Conservation (phyloP, 2,329 filamentous ascomycete genomes). For the Fusarium subglutinans region DNA sequence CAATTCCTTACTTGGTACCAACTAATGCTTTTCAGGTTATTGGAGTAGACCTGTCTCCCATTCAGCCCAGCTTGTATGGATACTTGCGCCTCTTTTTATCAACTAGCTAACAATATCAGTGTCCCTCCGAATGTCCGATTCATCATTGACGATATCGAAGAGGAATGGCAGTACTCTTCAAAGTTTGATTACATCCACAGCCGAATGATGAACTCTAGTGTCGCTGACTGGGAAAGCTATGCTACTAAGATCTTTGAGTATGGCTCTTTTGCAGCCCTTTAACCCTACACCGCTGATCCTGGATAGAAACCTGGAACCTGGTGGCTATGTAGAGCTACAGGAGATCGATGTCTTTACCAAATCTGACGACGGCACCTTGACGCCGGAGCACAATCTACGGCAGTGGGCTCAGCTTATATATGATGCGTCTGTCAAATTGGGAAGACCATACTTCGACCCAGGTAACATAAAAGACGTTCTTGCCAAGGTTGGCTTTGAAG, state of each 20-base stretch:
- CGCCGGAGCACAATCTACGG: background rate
- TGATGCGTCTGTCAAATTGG: constrained; percentile 8
- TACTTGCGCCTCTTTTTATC: accelerated
- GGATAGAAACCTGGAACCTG: background rate
- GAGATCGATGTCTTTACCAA: background rate
- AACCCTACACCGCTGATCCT: background rate
- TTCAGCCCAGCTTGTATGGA: constrained; percentile 1
- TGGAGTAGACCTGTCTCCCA: constrained; percentile 3
- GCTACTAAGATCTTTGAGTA: background rate
- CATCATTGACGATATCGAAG: constrained; percentile 10
- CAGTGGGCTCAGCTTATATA: background rate
- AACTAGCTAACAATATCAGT: background rate
- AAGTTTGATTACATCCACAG: constrained; percentile 22
- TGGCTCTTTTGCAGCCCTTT: background rate
- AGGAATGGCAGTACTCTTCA: constrained; percentile 5
- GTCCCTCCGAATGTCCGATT: constrained; percentile 11
- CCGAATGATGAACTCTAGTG: constrained; percentile 12
- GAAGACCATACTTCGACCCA: constrained; percentile 2
- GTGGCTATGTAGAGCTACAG: constrained; percentile 14
- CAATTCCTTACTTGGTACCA: accelerated
- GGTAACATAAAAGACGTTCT: background rate
- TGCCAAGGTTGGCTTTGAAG: constrained; percentile 1
- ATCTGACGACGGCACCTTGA: background rate
- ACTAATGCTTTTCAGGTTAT: background rate
- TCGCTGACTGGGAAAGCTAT: constrained; percentile 5